These are phyloP conservation scores for Pelargonium nanum DNA, from an alignment of 345 rosid species.

Conservation along the genomic window DNA sequence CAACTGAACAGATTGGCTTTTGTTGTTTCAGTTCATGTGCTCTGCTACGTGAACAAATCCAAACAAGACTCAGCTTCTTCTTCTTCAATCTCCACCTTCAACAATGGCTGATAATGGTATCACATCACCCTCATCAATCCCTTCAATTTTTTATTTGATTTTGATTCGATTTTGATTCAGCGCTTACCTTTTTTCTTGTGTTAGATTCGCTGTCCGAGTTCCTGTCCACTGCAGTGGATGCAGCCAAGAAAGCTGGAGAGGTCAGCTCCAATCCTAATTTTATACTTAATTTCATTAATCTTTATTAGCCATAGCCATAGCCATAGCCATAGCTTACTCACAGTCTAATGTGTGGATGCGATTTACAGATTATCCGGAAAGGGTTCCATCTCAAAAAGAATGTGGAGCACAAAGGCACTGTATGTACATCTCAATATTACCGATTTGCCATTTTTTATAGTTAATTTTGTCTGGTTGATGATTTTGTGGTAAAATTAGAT, in stretches of 20 bases:
- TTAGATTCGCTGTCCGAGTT: constrained; percentile 48
- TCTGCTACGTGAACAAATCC: background rate
- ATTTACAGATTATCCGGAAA: constrained; percentile 50
- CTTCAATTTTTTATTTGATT: background rate
- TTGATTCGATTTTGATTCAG: background rate
- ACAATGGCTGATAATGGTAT: background rate
- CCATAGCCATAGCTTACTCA: background rate
- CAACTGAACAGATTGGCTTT: background rate
- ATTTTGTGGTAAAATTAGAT: background rate
- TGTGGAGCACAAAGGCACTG: constrained; percentile 95
- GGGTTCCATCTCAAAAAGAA: constrained; percentile 80
- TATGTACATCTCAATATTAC: constrained; percentile 10
- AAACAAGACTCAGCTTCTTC: background rate
- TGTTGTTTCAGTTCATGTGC: background rate
- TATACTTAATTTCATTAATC: background rate
- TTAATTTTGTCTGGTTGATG: background rate
- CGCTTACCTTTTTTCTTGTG: background rate
- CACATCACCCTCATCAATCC: background rate
- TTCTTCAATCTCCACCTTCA: background rate
- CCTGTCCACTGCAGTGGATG: constrained; percentile 67
- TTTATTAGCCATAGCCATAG: background rate
- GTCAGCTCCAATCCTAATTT: constrained; percentile 11
- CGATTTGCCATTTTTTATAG: background rate
- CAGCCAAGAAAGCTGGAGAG: constrained; percentile 85
- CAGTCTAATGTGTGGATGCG: background rate